Percentiles rank a stretch among this genome's conserved stretches.
phyloP scores from a whole-genome alignment of 805 yeast genomes.

The Yamadazyma insecticola region DNA sequence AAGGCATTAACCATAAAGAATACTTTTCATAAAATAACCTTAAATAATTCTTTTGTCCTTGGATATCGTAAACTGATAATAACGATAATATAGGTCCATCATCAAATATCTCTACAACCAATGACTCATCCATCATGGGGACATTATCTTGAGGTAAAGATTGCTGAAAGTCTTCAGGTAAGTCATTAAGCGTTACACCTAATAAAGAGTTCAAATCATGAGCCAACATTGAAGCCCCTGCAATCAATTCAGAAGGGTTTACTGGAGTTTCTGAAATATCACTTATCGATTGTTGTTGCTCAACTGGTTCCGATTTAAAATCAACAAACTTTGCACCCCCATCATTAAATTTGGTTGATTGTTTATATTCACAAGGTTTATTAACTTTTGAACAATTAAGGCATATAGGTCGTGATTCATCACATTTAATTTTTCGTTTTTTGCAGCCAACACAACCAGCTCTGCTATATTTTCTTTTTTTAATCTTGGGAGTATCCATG shows the following conservation, averaged over 20 bases:
- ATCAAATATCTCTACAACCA: slow-evolving; percentile 8
- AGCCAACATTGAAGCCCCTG: slow-evolving; percentile 10
- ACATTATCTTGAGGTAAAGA: background rate
- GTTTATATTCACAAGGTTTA: slow-evolving; percentile 9
- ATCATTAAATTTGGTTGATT: too few relatives aligned
- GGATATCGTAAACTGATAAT: slow-evolving; percentile 8
- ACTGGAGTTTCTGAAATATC: too few relatives aligned
- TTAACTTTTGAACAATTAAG: slow-evolving; percentile 9
- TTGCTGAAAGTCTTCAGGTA: slow-evolving; percentile 4
- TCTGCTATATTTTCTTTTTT: slow-evolving; percentile 13
- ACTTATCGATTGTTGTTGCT: too few relatives aligned
- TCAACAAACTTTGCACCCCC: too few relatives aligned
- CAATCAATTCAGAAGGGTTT: slow-evolving; percentile 7
- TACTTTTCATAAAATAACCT: slow-evolving; percentile 14
- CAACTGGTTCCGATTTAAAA: too few relatives aligned
- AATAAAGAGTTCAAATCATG: slow-evolving; percentile 10
- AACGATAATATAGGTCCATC: slow-evolving; percentile 7
- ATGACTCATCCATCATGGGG: slow-evolving; percentile 2
- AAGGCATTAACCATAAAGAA: slow-evolving; percentile 14
- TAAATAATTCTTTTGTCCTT: slow-evolving; percentile 13
- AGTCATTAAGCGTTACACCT: slow-evolving; percentile 6
- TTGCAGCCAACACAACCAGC: slow-evolving; percentile 14
- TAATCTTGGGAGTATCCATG: too few relatives aligned
- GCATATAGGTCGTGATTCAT: slow-evolving; percentile 12
- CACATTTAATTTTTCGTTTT: slow-evolving; percentile 14